Base-by-base conservation (phyloP, 176 grass and related monocot genomes). In the Rhynchospora breviuscula region DNA sequence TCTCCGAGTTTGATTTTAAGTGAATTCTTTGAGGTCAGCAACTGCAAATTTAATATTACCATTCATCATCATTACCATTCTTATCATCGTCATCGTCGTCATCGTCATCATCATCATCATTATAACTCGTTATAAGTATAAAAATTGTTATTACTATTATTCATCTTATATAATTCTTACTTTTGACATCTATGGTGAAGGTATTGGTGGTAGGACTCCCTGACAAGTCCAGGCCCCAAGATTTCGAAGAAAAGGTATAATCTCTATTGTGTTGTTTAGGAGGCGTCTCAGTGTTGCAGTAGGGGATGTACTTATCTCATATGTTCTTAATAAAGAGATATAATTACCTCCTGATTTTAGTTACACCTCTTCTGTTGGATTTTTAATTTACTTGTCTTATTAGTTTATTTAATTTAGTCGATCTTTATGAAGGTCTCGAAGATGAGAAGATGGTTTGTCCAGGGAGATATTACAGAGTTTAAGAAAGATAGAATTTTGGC, bases 231-330 rank as follows among this genome's bases (percentile, higher is more conserved):
- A 75, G 65, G 74, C 54, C 59, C 21, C 69, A 79, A 64, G 31
- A 61, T 67, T 85, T 85, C 13, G 57, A 54, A 85, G 84, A 85
- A 52, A 79, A 85, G 84, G 84, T 85, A 76, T 81, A 81, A 63
- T 81, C 54, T 47, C 57, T 61, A 62, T 58, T 80, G 10, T 81
- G 14, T 21, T 40, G 29, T 13, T 61, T 6, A 80, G 5, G 4
- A 8, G 2, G 4, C 6, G 0, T 81, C 12, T 81, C 40, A 44
- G 29, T 63, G 10, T 63, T 63, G 78, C 29, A 81, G 15, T 43
- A 18, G 18, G 45, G 8, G 14, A 44, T 80, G 18, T 63, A 57
- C 33, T 54, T 29, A 44, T 63, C 2, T 11, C 15, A 79, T 77
- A 56, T 12, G 5, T 45, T 80, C 63, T 17, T 59, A 17, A 21